Conservation (phyloP, 2,329 filamentous ascomycete species). For the Aspergillus fijiensis region DNA sequence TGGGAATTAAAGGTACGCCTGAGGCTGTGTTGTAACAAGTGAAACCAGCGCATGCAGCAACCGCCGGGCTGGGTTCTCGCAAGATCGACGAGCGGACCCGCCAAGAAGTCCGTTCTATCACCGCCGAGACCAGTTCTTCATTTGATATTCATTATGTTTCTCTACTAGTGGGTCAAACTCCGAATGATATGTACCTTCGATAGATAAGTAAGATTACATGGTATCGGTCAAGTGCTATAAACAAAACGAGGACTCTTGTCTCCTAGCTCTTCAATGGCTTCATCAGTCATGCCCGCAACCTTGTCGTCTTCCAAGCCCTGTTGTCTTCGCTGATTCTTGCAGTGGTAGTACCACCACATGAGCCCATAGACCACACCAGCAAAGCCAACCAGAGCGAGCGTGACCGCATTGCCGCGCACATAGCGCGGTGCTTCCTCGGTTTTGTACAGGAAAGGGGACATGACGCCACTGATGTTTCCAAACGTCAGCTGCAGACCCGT, state of each 20-base stretch:
- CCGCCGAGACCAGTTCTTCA: not conserved
- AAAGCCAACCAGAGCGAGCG: constrained; percentile 58
- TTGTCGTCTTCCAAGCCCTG: constrained; percentile 41
- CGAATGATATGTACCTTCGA: not conserved
- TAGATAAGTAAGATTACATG: no score
- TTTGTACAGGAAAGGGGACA: constrained; percentile 62
- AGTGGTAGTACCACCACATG: constrained; percentile 55
- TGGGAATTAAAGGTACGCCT: no score
- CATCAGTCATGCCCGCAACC: constrained; percentile 40
- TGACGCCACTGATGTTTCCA: constrained; percentile 70
- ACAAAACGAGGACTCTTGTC: constrained; percentile 43
- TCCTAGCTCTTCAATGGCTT: constrained; percentile 45
- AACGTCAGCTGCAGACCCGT: constrained; percentile 69
- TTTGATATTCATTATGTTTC: no score
- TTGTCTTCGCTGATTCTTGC: constrained; percentile 48
- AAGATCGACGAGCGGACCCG: not conserved
- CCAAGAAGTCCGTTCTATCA: not conserved
- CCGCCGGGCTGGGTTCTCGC: not conserved
- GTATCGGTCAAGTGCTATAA: constrained; percentile 35
- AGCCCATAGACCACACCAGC: constrained; percentile 54
- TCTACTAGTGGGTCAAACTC: no score
- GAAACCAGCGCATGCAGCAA: not conserved
- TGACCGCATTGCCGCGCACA: constrained; percentile 61
- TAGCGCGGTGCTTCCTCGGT: constrained; percentile 57
- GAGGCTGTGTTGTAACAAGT: not conserved